Conservation (phyloP, 371 early-diverging fungal genomes). For the Mortierella sp. region DNA sequence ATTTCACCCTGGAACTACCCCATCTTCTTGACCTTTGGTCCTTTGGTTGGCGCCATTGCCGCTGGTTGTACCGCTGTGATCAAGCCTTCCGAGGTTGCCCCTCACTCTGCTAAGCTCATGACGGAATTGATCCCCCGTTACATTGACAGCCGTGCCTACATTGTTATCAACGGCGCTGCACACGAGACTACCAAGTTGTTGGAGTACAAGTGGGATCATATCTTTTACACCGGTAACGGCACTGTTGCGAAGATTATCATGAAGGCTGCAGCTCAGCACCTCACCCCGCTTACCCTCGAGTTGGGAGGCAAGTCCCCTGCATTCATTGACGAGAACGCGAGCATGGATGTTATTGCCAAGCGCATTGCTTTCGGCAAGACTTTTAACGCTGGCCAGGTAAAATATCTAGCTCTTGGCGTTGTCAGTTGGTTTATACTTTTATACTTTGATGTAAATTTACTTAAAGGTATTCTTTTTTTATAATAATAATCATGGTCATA, state of each 20-base stretch:
- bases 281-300: constrained; percentile 86
- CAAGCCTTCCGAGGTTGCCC: constrained; percentile 94
- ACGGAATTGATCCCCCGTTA: constrained; percentile 77
- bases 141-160: constrained; percentile 76
- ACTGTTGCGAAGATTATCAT: constrained; percentile 84
- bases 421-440: neutral
- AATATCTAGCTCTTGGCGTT: neutral
- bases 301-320: constrained; percentile 92
- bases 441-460: neutral
- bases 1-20: constrained; percentile 84
- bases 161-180: constrained; percentile 85
- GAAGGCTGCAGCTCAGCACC: constrained; percentile 79
- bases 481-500: neutral
- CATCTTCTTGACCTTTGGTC: constrained; percentile 65
- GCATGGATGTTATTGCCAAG: constrained; percentile 74
- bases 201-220: constrained; percentile 81
- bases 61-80: constrained; percentile 91
- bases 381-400: constrained; percentile 87
- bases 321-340: constrained; percentile 74
- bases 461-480: neutral
- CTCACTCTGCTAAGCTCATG: constrained; percentile 75
- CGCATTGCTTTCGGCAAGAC: constrained; percentile 90
- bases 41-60: constrained; percentile 87
- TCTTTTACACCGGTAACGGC: constrained; percentile 91
- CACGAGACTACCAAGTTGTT: constrained; percentile 84